Percentiles rank a stretch among this genome's conserved stretches.
phyloP scores from a whole-genome alignment of 1,284 basidiomycete genomes.

The Boletus semigastroideus region DNA sequence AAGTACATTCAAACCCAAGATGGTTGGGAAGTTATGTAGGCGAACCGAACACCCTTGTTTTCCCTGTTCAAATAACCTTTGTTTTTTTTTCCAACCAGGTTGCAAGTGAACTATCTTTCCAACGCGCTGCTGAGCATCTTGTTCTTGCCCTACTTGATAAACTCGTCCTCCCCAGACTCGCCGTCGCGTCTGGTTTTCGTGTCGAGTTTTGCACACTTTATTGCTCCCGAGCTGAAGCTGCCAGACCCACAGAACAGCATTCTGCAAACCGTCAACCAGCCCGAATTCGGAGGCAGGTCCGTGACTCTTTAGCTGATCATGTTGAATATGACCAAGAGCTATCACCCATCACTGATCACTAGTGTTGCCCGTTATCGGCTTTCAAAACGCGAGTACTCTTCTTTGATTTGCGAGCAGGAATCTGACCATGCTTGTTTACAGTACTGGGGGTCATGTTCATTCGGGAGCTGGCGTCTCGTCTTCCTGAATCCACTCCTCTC shows the following conservation, averaged over 20 bases:
- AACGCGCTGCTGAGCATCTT: constrained; percentile 26
- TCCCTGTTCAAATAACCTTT: not conserved
- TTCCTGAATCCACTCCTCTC: constrained; percentile 24
- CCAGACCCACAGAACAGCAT: constrained; percentile 9
- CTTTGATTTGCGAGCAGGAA: not conserved
- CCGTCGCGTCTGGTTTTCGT: constrained; percentile 27
- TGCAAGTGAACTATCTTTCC: constrained; percentile 35
- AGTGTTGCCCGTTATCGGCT: constrained; percentile 29
- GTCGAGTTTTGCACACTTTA: constrained; percentile 23
- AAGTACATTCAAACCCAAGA: constrained; percentile 23
- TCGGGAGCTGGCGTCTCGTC: constrained; percentile 28
- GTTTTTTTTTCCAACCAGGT: constrained; percentile 6
- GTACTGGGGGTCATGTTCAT: constrained; percentile 33
- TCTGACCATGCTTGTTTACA: constrained; percentile 3
- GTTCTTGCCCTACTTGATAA: constrained; percentile 28
- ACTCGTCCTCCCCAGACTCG: constrained; percentile 15
- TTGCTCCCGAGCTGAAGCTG: not conserved
- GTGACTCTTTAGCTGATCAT: not conserved
- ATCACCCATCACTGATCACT: not conserved
- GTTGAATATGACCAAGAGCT: not conserved
- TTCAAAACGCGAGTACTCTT: constrained; percentile 33
- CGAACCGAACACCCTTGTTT: not conserved
- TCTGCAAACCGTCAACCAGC: constrained; percentile 17
- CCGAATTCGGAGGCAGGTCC: constrained; percentile 12
- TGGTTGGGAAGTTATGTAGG: constrained; percentile 28